Base-by-base conservation (phyloP, 2,329 filamentous ascomycete genomes). In the Hymenoscyphus repandus region DNA sequence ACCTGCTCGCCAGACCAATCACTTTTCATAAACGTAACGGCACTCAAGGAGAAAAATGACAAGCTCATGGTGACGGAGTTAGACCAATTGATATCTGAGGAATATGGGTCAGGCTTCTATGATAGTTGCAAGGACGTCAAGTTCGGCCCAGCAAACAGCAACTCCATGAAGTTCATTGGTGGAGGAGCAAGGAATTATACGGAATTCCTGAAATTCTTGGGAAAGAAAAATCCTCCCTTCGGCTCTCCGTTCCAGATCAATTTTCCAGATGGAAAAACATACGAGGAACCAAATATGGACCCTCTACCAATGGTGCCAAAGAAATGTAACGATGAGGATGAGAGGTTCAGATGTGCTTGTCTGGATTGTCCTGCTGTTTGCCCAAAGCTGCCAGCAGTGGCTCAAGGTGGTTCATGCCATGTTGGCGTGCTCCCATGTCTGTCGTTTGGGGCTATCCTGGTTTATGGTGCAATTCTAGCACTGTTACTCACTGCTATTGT, bases 81-180 rank as follows among this genome's bases (percentile, higher is more conserved):
- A 18, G 91, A 96, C 65, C 92, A 96, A 64, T 74, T 97, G 5
- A 83, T 96, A 60, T 89, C 90, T 2, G 77, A 90, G 50, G 77
- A 86, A 47, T 97, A 95, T 67, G 91, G 90, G 39, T 77, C 80
- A 7, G 90, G 88, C 1, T 95, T 99, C 72, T 99, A 91, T 68
- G 80, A 96, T 69, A 99, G 93, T 71, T 99, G 93, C 75, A 97
- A 97, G 71, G 90, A 99, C 68, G 92, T 99, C 70, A 99, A 99
- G 67, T 96, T 97, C 64, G 93, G 93, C 33, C 87, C 91, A 6
- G 91, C 92, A 38, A 96, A 96, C 65, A 86, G 88, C 54, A 90
- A 86, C 63, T 93, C 92, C 13, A 99, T 99, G 80, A 86, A 92
- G 62, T 84, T 99, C 61, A 97, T 99, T 54, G 95, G 93, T 31